phyloP scores from a whole-genome alignment of 495 filamentous ascomycete species.

The Hapsidospora chrysogenum region DNA sequence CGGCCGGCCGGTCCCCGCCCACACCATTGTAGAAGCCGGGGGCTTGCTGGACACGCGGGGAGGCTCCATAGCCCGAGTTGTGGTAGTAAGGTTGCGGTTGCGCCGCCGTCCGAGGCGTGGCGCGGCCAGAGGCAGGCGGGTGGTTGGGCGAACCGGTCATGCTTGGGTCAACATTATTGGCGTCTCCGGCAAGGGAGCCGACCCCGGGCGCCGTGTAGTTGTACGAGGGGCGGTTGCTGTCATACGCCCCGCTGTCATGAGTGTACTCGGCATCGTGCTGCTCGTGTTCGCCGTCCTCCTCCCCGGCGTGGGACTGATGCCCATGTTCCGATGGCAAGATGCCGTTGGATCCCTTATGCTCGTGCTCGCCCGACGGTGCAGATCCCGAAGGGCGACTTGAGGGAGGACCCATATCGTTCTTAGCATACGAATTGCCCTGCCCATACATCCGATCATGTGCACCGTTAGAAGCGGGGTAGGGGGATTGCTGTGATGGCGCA shows the following conservation, averaged over 20 bases:
- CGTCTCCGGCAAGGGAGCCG: conserved; percentile 46
- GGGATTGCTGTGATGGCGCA: conserved; percentile 51
- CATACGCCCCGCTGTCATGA: conserved; percentile 52
- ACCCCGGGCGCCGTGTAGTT: conserved; percentile 54
- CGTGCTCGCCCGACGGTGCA: conserved; percentile 36
- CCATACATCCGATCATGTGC: conserved; percentile 60
- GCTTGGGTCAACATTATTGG: conserved; percentile 60
- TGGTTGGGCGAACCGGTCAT: conserved; percentile 76
- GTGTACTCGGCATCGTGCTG: conserved; percentile 71
- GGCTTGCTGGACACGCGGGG: conserved; percentile 52
- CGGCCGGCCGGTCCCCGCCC: conserved; percentile 58
- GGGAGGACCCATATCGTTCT: conserved; percentile 86
- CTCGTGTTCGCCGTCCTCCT: conserved; percentile 62
- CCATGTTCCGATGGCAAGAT: conserved; percentile 26
- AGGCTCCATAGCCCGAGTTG: conserved; percentile 55
- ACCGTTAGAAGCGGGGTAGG: conserved; percentile 49
- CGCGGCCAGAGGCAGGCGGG: conserved; percentile 68
- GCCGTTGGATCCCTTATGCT: conserved; percentile 52
- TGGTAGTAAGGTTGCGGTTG: conserved; percentile 51
- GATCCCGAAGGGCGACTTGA: conserved; percentile 39
- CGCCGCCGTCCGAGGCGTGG: conserved; percentile 63
- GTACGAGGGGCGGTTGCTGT: conserved; percentile 52
- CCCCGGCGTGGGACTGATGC: conserved; percentile 35
- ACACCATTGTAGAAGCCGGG: conserved; percentile 82
- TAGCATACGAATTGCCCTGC: conserved; percentile 53